Base-by-base conservation (phyloP, 805 yeast species). In the Lachancea meyersii region DNA sequence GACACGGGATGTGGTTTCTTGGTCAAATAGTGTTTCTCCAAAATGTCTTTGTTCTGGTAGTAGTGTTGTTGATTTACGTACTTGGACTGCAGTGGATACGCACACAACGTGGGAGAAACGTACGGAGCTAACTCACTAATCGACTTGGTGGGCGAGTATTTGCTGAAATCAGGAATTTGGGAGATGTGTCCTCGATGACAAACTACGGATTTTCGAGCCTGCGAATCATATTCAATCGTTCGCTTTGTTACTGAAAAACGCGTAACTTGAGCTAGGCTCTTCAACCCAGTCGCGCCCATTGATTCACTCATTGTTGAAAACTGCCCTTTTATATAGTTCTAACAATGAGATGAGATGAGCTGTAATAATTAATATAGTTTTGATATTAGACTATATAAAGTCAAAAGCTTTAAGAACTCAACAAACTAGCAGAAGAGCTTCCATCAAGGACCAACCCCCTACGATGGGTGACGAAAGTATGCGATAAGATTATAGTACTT, bases 1-100 rank as follows among this genome's bases (percentile, higher is more conserved):
- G 96, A 82, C 18, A 91, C 94, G 0, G 97, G 96, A 59, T 86
- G 87, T 0, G 96, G 89, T n/a, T 67, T 58, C 49, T 79, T 75
- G 38, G 74, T 69, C 32, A 55, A 44, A 44, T 58, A 61, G 32
- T 57, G 54, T 21, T 54, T 45, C 16, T 58, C 40, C 24, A 61
- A 20, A 1, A 59, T 55, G n/a, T 50, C 57, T 18, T 53, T 46
- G 27, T 61, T 61, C 32, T 88, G 97, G 58, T 86, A 91, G 62
- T 85, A 91, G 58, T 88, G 97, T 57, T 86, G 89, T 19, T 73
- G 72, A 43, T 72, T 76, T 35, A 77, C 65, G 50, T 75, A 70
- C 23, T 65, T 58, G 1, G 80, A 74, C 32, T 65, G 61, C 6
- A 55, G 45, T 0, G 72, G 73, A 44, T 59, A 70, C 2, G 73